Evolutionary conservation across 108 stramenopile species (phyloP).

Genomic region (Stephanodiscus minutulus): DNA sequence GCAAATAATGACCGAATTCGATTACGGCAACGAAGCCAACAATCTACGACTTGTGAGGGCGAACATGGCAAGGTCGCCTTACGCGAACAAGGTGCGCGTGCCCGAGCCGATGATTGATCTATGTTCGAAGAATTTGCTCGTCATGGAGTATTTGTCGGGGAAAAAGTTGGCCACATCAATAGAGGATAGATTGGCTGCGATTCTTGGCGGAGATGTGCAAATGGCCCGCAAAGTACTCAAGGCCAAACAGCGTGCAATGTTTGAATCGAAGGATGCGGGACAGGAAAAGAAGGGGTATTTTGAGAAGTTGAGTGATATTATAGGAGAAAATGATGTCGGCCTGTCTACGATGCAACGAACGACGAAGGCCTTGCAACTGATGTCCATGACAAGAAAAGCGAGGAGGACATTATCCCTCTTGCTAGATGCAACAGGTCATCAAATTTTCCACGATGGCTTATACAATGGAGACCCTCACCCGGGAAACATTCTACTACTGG

Average conservation of each 20-base stretch:
- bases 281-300: slow-evolving; percentile 36
- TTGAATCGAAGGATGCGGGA: slow-evolving; percentile 35
- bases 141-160: slow-evolving; percentile 74
- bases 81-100: slow-evolving; percentile 47
- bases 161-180: slow-evolving; percentile 59
- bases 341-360: slow-evolving; percentile 12
- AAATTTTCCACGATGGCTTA: slow-evolving; percentile 63
- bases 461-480: slow-evolving; percentile 76
- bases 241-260: slow-evolving; percentile 50
- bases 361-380: slow-evolving; percentile 28
- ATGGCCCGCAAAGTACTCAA: slow-evolving; percentile 48
- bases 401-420: slow-evolving; percentile 54
- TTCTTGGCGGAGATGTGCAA: slow-evolving; percentile 45
- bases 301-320: slow-evolving; percentile 18
- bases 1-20: slow-evolving; percentile 76
- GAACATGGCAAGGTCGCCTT: slow-evolving; percentile 54
- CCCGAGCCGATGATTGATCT: slow-evolving; percentile 56
- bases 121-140: slow-evolving; percentile 63
- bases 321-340: slow-evolving; percentile 12
- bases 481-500: slow-evolving; percentile 60
- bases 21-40: slow-evolving; percentile 64
- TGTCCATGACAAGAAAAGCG: slow-evolving; percentile 38
- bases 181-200: slow-evolving; percentile 50
- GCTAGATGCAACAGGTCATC: slow-evolving; percentile 73
- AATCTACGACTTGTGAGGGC: slow-evolving; percentile 50